Conservation (phyloP, 169 alveolate species). For the Plasmodium billcollinsi region DNA sequence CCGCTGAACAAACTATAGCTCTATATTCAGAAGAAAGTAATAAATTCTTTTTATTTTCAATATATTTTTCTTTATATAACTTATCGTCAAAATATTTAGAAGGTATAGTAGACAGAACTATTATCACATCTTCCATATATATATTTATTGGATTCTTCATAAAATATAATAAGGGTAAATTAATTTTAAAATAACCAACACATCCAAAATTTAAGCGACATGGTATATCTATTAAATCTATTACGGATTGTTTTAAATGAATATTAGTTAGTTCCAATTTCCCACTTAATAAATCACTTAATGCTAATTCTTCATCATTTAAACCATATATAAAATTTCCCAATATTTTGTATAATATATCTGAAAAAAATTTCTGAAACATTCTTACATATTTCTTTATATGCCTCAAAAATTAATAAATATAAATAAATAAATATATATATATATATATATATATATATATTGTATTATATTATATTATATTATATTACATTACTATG, state of each 20-base stretch:
- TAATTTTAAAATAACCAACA: conserved; percentile 71
- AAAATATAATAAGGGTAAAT: conserved; percentile 75
- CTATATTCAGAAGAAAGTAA: conserved; percentile 76
- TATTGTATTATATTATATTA: too few species aligned
- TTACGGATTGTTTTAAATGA: conserved; percentile 61
- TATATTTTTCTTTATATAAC: conserved; percentile 75
- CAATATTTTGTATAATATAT: conserved; percentile 52
- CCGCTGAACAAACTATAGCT: conserved; percentile 66
- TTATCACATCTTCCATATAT: conserved; percentile 74
- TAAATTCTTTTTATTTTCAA: conserved; percentile 58
- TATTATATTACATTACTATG: too few species aligned
- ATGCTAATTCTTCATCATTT: conserved; percentile 53
- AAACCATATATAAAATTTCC: conserved; percentile 75
- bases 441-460: too few species aligned
- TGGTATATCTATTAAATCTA: conserved; percentile 70
- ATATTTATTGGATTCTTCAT: conserved; percentile 75
- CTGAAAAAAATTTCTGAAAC: conserved; percentile 72
- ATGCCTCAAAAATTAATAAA: too few species aligned
- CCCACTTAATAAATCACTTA: conserved; percentile 70
- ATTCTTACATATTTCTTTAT: conserved; percentile 8
- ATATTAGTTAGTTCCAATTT: conserved; percentile 73
- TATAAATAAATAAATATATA: too few species aligned
- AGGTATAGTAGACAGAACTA: conserved; percentile 72
- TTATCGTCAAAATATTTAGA: conserved; percentile 74
- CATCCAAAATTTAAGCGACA: conserved; percentile 77